phyloP scores from a whole-genome alignment of 2,329 filamentous ascomycete genomes.

The Cladosporium oxysporum region DNA sequence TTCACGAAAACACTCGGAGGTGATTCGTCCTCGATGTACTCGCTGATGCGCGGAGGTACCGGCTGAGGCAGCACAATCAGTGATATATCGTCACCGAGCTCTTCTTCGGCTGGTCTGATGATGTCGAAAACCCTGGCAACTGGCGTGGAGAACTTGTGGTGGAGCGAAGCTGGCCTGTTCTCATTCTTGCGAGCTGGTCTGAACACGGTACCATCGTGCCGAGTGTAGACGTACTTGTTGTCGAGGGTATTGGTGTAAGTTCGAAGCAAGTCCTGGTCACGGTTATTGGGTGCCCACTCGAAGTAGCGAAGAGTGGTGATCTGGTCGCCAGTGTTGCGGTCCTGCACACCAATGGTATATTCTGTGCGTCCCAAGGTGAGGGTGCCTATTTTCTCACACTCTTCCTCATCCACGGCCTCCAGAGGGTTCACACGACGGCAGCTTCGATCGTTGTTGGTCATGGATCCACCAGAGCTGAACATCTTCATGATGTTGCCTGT shows the following conservation, averaged over 20 bases:
- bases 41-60: slow-evolving; percentile 55
- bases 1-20: slow-evolving; percentile 71
- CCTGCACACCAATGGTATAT: slow-evolving; percentile 84
- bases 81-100: slow-evolving; percentile 66
- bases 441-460: slow-evolving; percentile 68
- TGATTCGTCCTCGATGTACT: slow-evolving; percentile 39
- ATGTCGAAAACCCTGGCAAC: slow-evolving; percentile 37
- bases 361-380: slow-evolving; percentile 83
- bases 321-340: slow-evolving; percentile 68
- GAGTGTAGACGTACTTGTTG: slow-evolving; percentile 83
- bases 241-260: slow-evolving; percentile 83
- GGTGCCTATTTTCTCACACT: slow-evolving; percentile 78
- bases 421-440: slow-evolving; percentile 70
- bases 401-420: slow-evolving; percentile 57
- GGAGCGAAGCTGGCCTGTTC: slow-evolving; percentile 24
- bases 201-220: slow-evolving; percentile 80
- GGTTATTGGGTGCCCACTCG: slow-evolving; percentile 93
- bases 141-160: slow-evolving; percentile 37
- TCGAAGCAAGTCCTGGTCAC: slow-evolving; percentile 79
- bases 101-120: slow-evolving; percentile 61
- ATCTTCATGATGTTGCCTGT: slow-evolving; percentile 81
- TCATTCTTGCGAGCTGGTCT: slow-evolving; percentile 27
- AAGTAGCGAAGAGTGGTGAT: slow-evolving; percentile 91
- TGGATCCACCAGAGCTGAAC: slow-evolving; percentile 73
- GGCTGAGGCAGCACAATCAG: slow-evolving; percentile 88